Evolutionary conservation across 192 early-diverging fungal genomes (phyloP).

Genomic region (Funneliformis geosporum): DNA sequence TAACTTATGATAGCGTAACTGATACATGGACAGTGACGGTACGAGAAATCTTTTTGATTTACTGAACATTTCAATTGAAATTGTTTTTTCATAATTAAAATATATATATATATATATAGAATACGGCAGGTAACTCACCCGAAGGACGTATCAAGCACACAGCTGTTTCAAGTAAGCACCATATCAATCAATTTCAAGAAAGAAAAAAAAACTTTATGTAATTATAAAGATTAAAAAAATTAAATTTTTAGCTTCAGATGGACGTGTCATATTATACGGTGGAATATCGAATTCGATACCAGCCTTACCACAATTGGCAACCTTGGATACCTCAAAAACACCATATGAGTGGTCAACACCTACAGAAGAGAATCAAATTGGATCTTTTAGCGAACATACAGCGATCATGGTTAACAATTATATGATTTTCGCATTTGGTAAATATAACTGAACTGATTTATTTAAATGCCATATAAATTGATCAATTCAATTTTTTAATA

Average conservation of each 20-base stretch:
- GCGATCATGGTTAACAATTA: slow-evolving; percentile 1
- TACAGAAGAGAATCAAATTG: no score
- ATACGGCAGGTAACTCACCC: no score
- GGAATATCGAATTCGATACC: neutral
- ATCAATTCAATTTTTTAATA: neutral
- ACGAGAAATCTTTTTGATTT: neutral
- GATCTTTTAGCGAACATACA: no score
- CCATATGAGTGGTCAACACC: no score
- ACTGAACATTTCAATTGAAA: no score
- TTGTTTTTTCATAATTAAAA: no score
- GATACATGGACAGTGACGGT: neutral
- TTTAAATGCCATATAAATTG: neutral
- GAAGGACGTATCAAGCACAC: no score
- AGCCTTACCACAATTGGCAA: neutral
- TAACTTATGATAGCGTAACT: neutral
- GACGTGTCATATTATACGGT: neutral
- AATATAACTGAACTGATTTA: neutral
- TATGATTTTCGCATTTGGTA: slow-evolving; percentile 11
- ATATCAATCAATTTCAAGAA: no score
- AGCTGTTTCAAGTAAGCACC: neutral
- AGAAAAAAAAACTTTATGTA: no score
- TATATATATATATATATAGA: no score
- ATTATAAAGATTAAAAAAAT: neutral
- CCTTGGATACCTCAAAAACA: no score
- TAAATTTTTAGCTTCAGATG: neutral